phyloP scores from a whole-genome alignment of 306 rosid species.

The Prunus dulcis region DNA sequence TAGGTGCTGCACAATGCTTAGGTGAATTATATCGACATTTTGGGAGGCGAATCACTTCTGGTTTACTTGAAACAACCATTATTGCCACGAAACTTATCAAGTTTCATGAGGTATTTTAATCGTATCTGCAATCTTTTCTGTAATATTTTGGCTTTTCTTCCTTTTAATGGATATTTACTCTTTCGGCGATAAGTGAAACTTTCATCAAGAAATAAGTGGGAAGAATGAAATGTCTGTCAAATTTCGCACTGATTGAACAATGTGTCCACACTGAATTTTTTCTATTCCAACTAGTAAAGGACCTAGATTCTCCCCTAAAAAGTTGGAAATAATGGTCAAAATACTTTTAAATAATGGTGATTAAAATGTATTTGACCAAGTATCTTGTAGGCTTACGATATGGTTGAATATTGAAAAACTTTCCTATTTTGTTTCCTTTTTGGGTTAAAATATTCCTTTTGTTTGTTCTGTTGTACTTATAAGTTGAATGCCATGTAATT shows the following conservation, averaged over 20 bases:
- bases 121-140: conserved; percentile 19
- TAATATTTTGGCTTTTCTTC: not conserved
- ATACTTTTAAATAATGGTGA: not conserved
- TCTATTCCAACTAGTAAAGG: not conserved
- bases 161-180: not conserved
- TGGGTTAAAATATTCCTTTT: not conserved
- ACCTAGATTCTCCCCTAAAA: not conserved
- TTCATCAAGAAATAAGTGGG: not conserved
- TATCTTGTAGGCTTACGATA: not conserved
- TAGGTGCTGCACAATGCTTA: conserved; percentile 90
- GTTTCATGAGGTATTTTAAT: conserved; percentile 64
- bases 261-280: not conserved
- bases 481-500: conserved; percentile 16
- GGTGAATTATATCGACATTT: conserved; percentile 88
- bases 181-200: not conserved
- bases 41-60: conserved; percentile 91
- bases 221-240: not conserved
- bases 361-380: not conserved
- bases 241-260: not conserved
- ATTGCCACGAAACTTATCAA: conserved; percentile 80
- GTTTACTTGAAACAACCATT: conserved; percentile 80
- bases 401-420: not conserved
- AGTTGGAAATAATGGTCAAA: not conserved
- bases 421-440: not conserved
- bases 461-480: conserved; percentile 3